Evolutionary conservation across 495 filamentous ascomycete species (phyloP).

Genomic region (Physcia stellaris): DNA sequence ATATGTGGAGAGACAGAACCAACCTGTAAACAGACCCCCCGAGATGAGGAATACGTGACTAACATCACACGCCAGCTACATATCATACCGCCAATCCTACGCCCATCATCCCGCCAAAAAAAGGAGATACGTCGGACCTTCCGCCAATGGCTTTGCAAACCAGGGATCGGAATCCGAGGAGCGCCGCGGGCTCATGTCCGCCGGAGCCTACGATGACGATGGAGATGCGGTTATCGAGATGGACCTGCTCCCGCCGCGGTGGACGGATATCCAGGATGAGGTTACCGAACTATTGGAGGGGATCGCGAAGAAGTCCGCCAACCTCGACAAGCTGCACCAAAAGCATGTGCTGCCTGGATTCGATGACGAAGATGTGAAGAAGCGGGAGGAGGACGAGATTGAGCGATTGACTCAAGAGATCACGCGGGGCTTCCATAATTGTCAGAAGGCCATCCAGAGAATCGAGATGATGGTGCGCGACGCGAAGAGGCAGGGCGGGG

Average conservation of each 20-base stretch:
- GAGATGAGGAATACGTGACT: constrained; percentile 8
- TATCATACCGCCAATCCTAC: constrained; percentile 97
- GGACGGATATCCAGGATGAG: constrained; percentile 91
- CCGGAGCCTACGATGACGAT: constrained; percentile 65
- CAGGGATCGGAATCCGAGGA: constrained; percentile 51
- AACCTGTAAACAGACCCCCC: constrained; percentile 57
- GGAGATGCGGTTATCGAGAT: constrained; percentile 96
- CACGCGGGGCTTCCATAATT: constrained; percentile 76
- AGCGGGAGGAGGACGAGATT: constrained; percentile 72
- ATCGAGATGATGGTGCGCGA: constrained; percentile 78
- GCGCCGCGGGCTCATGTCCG: constrained; percentile 74
- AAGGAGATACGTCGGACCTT: constrained; percentile 48
- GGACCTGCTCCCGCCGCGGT: constrained; percentile 88
- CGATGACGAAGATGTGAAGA: constrained; percentile 81
- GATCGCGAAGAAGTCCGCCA: constrained; percentile 68
- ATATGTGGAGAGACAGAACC: constrained; percentile 95
- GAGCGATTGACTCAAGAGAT: constrained; percentile 83
- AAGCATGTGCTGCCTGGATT: constrained; percentile 96
- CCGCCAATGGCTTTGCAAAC: constrained; percentile 62
- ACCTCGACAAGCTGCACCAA: constrained; percentile 83
- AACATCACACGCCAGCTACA: constrained; percentile 50
- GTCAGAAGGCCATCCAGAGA: constrained; percentile 73
- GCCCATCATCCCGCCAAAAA: constrained; percentile 86
- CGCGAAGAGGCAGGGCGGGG: constrained; percentile 48
- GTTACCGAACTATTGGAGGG: constrained; percentile 70